Conservation (phyloP, 306 rosid genomes). For the Glycine soja region DNA sequence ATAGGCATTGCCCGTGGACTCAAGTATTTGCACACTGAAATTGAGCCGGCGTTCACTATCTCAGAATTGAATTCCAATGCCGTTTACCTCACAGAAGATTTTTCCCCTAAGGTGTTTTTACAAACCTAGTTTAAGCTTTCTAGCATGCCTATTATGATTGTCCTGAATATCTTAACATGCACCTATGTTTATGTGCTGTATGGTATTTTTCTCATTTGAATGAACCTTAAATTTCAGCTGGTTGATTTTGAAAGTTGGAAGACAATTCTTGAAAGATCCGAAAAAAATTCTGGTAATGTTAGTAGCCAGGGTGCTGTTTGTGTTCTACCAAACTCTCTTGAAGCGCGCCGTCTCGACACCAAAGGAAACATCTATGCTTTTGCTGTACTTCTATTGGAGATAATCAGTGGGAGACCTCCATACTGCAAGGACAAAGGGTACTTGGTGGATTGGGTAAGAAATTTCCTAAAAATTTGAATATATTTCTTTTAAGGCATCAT, state of each 20-base stretch:
- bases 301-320: constrained; percentile 71
- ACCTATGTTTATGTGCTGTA: neutral
- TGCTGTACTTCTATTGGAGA: constrained; percentile 83
- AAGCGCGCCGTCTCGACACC: constrained; percentile 79
- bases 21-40: constrained; percentile 83
- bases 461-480: constrained; percentile 5
- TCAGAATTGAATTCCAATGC: constrained; percentile 89
- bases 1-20: constrained; percentile 93
- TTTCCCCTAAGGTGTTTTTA: constrained; percentile 82
- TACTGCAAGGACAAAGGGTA: constrained; percentile 85
- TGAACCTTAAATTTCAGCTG: constrained; percentile 58
- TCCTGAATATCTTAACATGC: constrained; percentile 25
- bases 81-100: constrained; percentile 94
- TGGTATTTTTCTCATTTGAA: constrained; percentile 35
- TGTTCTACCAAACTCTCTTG: constrained; percentile 76
- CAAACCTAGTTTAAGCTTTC: constrained; percentile 15
- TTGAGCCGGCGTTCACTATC: constrained; percentile 90
- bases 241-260: constrained; percentile 99
- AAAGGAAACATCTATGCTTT: constrained; percentile 85
- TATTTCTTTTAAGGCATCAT: too few species aligned
- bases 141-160: neutral
- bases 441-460: constrained; percentile 93
- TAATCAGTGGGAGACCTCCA: constrained; percentile 89
- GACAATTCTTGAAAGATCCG: constrained; percentile 85
- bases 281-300: constrained; percentile 75